A percentile compares a stretch with the other conserved stretches of the same genome.
Evolutionary conservation across 2,329 filamentous ascomycete species (phyloP).

Genomic region (Raffaelea albimanens): DNA sequence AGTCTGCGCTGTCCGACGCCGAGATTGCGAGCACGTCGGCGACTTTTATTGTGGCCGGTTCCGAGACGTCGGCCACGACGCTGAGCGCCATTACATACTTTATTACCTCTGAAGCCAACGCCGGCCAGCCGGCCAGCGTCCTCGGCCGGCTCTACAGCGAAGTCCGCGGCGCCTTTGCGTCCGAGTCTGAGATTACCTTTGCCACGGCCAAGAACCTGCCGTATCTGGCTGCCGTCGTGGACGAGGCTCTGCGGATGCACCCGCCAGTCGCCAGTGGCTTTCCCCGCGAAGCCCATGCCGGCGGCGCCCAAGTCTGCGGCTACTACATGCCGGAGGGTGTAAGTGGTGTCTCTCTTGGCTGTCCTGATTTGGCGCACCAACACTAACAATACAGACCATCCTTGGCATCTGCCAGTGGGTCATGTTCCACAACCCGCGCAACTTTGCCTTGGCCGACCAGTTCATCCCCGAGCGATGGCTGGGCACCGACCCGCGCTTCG

Average conservation of each 20-base stretch:
- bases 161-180: slow-evolving; percentile 28
- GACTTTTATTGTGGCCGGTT: slow-evolving; percentile 34
- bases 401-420: slow-evolving; percentile 19
- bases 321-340: slow-evolving; percentile 6
- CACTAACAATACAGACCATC: slow-evolving; percentile 12
- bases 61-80: slow-evolving; percentile 40
- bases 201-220: slow-evolving; percentile 17
- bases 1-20: slow-evolving; percentile 1
- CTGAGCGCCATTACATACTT: slow-evolving; percentile 29
- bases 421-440: slow-evolving; percentile 24
- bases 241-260: slow-evolving; percentile 25
- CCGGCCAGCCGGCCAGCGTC: background rate
- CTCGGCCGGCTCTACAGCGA: slow-evolving; percentile 29
- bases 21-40: slow-evolving; percentile 4
- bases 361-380: background rate
- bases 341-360: no score
- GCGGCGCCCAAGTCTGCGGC: slow-evolving; percentile 3
- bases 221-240: slow-evolving; percentile 25
- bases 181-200: slow-evolving; percentile 22
- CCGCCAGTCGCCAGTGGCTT: slow-evolving; percentile 20
- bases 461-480: slow-evolving; percentile 41
- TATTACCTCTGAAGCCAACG: slow-evolving; percentile 26
- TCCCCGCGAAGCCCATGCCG: slow-evolving; percentile 15
- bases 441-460: slow-evolving; percentile 26
- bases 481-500: slow-evolving; percentile 24